Conservation (phyloP, 1,284 basidiomycete species). For the Naganishia cerealis region DNA sequence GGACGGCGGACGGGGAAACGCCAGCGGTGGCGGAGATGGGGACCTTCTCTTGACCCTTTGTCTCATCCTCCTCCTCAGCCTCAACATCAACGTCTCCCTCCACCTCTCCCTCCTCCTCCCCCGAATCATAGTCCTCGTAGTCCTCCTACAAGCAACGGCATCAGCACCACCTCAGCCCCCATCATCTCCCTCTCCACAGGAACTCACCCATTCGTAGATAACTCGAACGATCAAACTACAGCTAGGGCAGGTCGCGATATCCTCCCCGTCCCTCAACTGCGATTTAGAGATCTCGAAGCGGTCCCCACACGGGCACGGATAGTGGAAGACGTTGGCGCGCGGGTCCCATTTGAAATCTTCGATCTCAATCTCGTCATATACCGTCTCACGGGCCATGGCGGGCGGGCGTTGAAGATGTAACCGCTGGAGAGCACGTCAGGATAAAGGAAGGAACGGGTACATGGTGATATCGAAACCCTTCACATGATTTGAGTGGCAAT, state of each 20-base stretch:
- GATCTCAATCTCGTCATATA: slow-evolving; percentile 68
- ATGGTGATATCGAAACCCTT: neutral
- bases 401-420: no score
- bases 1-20: neutral
- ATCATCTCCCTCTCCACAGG: neutral
- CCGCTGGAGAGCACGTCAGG: neutral
- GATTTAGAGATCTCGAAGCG: slow-evolving; percentile 90
- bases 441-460: neutral
- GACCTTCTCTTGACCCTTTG: neutral
- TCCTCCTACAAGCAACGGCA: slow-evolving; percentile 48
- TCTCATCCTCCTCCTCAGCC: slow-evolving; percentile 37
- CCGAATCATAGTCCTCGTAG: slow-evolving; percentile 54
- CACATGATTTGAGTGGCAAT: neutral
- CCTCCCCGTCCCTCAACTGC: slow-evolving; percentile 87
- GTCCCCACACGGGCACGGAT: slow-evolving; percentile 97
- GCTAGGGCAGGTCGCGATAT: slow-evolving; percentile 95
- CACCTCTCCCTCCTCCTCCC: slow-evolving; percentile 46
- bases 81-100: no score
- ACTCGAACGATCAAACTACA: slow-evolving; percentile 92
- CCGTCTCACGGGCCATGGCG: slow-evolving; percentile 37
- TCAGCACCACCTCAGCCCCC: neutral
- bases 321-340: slow-evolving; percentile 80
- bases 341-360: slow-evolving; percentile 94
- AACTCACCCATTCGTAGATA: slow-evolving; percentile 87
- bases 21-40: neutral